Evolutionary conservation across 371 early-diverging fungal species (phyloP).

Genomic region (Fennellomyces sp.): DNA sequence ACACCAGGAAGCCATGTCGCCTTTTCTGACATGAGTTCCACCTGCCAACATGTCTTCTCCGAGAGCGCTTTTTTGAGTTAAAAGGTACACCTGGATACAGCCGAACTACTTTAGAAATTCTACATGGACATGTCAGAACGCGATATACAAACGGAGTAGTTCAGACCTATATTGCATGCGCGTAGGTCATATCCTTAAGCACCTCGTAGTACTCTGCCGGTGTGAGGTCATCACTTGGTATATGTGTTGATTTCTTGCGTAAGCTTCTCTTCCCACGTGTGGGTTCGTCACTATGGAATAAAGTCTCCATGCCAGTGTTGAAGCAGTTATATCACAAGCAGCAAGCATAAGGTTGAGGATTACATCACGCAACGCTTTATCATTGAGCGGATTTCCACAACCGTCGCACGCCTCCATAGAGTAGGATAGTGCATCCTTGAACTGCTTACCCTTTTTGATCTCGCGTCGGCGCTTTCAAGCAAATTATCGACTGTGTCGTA

Average conservation of each 20-base stretch:
- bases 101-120: conserved; percentile 64
- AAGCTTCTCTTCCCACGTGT: conserved; percentile 52
- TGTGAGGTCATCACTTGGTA: conserved; percentile 34
- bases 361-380: conserved; percentile 59
- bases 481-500: conserved; percentile 45
- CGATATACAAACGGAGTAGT: no score
- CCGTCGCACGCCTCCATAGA: conserved; percentile 60
- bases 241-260: conserved; percentile 56
- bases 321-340: conserved; percentile 72
- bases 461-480: conserved; percentile 40
- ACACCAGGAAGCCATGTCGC: conserved; percentile 53
- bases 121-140: conserved; percentile 3
- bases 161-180: conserved; percentile 57
- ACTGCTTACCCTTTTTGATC: conserved; percentile 17
- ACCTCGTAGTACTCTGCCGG: no score
- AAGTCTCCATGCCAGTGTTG: conserved; percentile 74
- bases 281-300: conserved; percentile 59
- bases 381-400: conserved; percentile 49
- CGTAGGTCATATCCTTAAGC: conserved; percentile 56
- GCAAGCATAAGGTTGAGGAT: conserved; percentile 74
- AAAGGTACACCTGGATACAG: conserved; percentile 73
- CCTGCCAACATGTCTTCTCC: conserved; percentile 71
- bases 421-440: conserved; percentile 55
- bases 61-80: conserved; percentile 62
- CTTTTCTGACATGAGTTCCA: conserved; percentile 59